These are phyloP conservation scores for Ceratocystis lukuohia DNA, from an alignment of 2,329 filamentous ascomycete genomes.

Conservation along the genomic window DNA sequence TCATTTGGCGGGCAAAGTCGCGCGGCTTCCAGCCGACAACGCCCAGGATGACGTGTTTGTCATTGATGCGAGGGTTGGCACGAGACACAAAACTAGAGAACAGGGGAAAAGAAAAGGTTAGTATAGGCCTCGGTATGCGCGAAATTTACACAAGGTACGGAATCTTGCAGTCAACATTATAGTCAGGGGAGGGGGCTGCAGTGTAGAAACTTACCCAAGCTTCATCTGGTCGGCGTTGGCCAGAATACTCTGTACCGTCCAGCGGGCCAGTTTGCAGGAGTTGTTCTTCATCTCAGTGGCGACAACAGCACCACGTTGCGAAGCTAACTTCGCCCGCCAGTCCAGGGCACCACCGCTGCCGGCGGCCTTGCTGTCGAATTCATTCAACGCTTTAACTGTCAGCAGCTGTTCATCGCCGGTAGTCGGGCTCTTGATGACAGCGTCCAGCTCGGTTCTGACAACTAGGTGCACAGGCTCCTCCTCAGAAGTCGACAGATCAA, in stretches of 20 bases:
- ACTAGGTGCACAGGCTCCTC: constrained; percentile 88
- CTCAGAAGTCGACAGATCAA: constrained; percentile 88
- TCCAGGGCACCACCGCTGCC: constrained; percentile 89
- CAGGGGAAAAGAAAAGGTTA: constrained; percentile 23
- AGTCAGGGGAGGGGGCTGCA: no score
- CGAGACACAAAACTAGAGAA: constrained; percentile 75
- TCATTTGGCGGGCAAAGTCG: constrained; percentile 97
- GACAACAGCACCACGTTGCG: constrained; percentile 89
- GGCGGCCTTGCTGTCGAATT: constrained; percentile 97
- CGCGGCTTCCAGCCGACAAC: constrained; percentile 96
- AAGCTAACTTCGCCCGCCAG: constrained; percentile 90
- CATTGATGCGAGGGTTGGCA: constrained; percentile 78
- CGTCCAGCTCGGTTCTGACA: constrained; percentile 89
- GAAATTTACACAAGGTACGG: background rate
- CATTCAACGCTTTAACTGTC: constrained; percentile 91
- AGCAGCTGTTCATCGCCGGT: constrained; percentile 83
- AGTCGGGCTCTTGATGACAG: constrained; percentile 87
- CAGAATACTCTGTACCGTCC: constrained; percentile 93
- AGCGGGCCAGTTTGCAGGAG: constrained; percentile 93
- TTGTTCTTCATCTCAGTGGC: constrained; percentile 99
- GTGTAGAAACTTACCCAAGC: constrained; percentile 55
- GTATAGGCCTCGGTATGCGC: background rate
- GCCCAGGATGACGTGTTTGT: constrained; percentile 88
- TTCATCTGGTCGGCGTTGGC: constrained; percentile 98
- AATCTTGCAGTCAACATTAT: background rate